Percentiles rank a stretch among this genome's conserved stretches.
Evolutionary conservation across 169 alveolate genomes (phyloP).

Genomic region (Plasmodium ovale): DNA sequence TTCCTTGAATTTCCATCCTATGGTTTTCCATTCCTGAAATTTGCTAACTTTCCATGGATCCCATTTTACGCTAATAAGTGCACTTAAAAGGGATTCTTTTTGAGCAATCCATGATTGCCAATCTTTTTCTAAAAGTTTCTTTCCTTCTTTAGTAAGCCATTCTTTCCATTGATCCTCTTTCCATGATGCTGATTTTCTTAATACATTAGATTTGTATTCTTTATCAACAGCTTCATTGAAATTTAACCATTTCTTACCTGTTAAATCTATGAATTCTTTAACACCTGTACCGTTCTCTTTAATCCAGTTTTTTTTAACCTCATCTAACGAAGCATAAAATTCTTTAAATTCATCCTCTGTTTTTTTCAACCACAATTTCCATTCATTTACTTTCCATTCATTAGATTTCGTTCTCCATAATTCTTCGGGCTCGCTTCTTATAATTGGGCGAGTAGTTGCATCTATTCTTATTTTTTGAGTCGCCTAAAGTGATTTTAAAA

Average conservation of each 20-base stretch:
- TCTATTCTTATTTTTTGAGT: not conserved
- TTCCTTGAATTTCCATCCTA: constrained; percentile 1
- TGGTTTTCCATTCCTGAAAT: not conserved
- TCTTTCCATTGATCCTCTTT: constrained; percentile 13
- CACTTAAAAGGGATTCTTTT: not conserved
- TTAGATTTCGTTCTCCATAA: not conserved
- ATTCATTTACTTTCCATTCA: constrained; percentile 17
- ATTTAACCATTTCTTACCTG: constrained; percentile 3
- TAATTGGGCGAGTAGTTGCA: not conserved
- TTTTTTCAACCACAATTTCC: not conserved
- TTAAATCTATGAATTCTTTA: not conserved
- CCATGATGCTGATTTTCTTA: constrained; percentile 1
- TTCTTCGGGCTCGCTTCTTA: not conserved
- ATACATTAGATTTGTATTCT: not conserved
- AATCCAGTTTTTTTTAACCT: not conserved
- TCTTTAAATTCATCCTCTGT: not conserved
- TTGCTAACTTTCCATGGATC: not conserved
- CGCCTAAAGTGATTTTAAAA: not conserved
- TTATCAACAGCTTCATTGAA: not conserved
- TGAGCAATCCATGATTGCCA: not conserved
- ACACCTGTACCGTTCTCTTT: not conserved
- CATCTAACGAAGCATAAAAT: not conserved
- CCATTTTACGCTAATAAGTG: not conserved
- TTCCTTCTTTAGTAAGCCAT: not conserved
- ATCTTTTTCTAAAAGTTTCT: not conserved